phyloP scores from a whole-genome alignment of 805 yeast genomes.

The Saccharomycopsis fodiens region DNA sequence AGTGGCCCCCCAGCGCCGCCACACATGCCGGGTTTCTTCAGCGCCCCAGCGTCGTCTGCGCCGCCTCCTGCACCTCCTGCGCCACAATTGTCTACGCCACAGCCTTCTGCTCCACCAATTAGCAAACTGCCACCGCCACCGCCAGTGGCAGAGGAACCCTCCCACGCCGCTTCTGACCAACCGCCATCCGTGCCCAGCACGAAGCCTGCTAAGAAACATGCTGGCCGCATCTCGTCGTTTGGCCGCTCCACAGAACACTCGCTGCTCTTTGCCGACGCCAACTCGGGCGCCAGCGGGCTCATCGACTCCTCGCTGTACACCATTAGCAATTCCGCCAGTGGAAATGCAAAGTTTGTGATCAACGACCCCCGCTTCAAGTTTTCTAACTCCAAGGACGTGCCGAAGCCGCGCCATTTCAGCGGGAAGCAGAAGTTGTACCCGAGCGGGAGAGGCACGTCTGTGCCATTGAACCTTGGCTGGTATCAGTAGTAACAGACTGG shows the following conservation, averaged over 20 bases:
- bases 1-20: too few species aligned
- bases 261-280: slow-evolving; percentile 26
- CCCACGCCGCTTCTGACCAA: slow-evolving; percentile 13
- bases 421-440: slow-evolving; percentile 78
- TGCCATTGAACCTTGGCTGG: slow-evolving; percentile 60
- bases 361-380: slow-evolving; percentile 70
- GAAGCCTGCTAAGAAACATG: neutral
- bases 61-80: too few species aligned
- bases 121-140: slow-evolving; percentile 23
- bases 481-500: too few species aligned
- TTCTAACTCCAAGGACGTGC: slow-evolving; percentile 59
- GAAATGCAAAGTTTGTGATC: slow-evolving; percentile 35
- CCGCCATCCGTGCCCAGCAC: neutral
- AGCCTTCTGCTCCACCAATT: too few species aligned
- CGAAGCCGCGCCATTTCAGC: slow-evolving; percentile 78
- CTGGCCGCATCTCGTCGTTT: slow-evolving; percentile 9
- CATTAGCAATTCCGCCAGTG: slow-evolving; percentile 33
- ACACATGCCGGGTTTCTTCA: slow-evolving; percentile 24
- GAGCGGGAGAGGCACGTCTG: slow-evolving; percentile 90
- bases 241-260: slow-evolving; percentile 21
- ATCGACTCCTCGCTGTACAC: slow-evolving; percentile 63
- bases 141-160: slow-evolving; percentile 24
- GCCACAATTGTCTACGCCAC: too few species aligned
- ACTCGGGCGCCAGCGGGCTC: slow-evolving; percentile 28
- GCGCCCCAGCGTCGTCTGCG: too few species aligned